Evolutionary conservation across 2,329 filamentous ascomycete genomes (phyloP).

Genomic region (Fusarium tuaranense): DNA sequence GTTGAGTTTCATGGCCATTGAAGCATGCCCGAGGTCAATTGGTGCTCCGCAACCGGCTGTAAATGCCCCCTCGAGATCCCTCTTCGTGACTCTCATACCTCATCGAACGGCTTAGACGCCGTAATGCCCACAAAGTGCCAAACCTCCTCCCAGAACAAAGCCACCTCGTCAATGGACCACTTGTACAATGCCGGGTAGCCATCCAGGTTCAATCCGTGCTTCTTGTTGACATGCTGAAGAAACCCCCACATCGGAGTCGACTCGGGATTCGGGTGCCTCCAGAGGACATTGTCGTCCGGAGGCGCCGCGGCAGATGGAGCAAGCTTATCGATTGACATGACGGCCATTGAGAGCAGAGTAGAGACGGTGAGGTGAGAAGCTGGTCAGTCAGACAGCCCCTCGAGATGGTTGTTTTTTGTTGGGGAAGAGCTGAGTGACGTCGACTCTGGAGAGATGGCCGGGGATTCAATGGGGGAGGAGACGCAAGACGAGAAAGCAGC

Average conservation of each 20-base stretch:
- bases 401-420: conserved; percentile 9
- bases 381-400: conserved; percentile 2
- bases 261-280: conserved; percentile 76
- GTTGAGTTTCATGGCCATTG: conserved; percentile 4
- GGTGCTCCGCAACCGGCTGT: not conserved
- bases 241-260: conserved; percentile 80
- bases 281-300: conserved; percentile 64
- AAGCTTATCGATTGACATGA: conserved; percentile 42
- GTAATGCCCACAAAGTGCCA: conserved; percentile 86
- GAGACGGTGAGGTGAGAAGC: not conserved
- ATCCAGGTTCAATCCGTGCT: conserved; percentile 70
- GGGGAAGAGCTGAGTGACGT: conserved; percentile 20
- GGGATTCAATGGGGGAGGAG: not conserved
- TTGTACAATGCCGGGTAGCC: conserved; percentile 81
- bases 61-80: conserved; percentile 14
- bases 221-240: conserved; percentile 75
- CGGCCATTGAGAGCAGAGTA: conserved; percentile 31
- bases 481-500: not conserved
- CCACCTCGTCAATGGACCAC: conserved; percentile 85
- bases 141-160: conserved; percentile 84
- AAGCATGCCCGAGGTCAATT: not conserved
- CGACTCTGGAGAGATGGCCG: conserved; percentile 7
- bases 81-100: conserved; percentile 57
- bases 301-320: conserved; percentile 31
- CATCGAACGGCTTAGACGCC: conserved; percentile 71